These are phyloP conservation scores for Penicillium turbatum DNA, from an alignment of 495 filamentous ascomycete species.

Conservation along the genomic window DNA sequence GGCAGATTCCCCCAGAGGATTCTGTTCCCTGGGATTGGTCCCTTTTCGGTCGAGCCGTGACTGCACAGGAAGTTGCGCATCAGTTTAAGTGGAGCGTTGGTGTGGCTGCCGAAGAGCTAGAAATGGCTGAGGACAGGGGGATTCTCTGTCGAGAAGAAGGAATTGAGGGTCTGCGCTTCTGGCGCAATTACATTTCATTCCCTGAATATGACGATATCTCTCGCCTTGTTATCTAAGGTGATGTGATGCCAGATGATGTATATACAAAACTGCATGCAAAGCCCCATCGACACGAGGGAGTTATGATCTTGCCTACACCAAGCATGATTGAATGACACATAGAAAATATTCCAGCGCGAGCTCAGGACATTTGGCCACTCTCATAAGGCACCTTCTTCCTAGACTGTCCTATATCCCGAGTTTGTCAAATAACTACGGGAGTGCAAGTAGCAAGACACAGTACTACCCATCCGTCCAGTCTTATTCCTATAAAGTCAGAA, in stretches of 20 bases:
- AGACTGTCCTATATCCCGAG: too few species aligned
- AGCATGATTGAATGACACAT: background rate
- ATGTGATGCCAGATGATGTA: background rate
- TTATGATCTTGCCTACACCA: background rate
- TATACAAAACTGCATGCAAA: background rate
- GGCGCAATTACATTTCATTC: conserved; percentile 60
- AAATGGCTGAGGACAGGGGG: conserved; percentile 92
- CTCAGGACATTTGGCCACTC: background rate
- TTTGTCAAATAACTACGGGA: too few species aligned
- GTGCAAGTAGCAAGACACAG: too few species aligned
- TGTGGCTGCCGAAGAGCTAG: conserved; percentile 91
- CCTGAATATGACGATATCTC: background rate
- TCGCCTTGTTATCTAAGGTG: conserved; percentile 3
- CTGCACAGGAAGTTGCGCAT: conserved; percentile 83
- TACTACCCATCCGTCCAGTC: too few species aligned
- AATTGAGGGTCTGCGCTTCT: conserved; percentile 76
- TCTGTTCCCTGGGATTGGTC: conserved; percentile 71
- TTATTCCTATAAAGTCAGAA: too few species aligned
- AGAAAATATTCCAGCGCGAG: background rate
- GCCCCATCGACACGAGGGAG: background rate
- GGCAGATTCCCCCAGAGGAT: conserved; percentile 57
- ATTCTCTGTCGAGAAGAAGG: conserved; percentile 78
- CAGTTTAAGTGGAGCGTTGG: conserved; percentile 97
- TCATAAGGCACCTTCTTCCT: too few species aligned
- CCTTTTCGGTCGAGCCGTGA: conserved; percentile 75